Evolutionary conservation across 2,329 filamentous ascomycete species (phyloP).

Genomic region (Rutstroemia sp.): DNA sequence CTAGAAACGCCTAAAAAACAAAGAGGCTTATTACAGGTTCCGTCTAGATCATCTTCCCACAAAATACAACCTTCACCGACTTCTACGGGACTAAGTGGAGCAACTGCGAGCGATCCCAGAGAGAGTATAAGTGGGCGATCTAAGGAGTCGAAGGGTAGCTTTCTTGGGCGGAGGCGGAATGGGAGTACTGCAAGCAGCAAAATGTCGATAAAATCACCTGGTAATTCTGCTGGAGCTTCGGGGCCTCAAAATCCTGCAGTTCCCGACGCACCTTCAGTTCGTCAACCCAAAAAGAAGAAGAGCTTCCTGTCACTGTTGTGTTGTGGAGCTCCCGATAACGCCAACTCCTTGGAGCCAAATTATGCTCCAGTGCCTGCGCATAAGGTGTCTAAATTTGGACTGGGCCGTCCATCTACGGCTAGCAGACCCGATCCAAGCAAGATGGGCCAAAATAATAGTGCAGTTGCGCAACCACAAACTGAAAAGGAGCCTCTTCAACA

Average conservation of each 20-base stretch:
- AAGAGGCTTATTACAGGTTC: slow-evolving; percentile 47
- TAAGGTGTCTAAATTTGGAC: slow-evolving; percentile 34
- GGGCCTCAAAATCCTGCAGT: slow-evolving; percentile 29
- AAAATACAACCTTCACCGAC: slow-evolving; percentile 52
- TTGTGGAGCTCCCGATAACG: slow-evolving; percentile 37
- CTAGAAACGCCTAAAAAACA: slow-evolving; percentile 33
- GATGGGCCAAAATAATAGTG: slow-evolving; percentile 13
- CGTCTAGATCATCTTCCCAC: slow-evolving; percentile 55
- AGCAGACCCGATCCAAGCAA: slow-evolving; percentile 24
- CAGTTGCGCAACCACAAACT: slow-evolving; percentile 11
- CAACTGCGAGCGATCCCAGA: slow-evolving; percentile 49
- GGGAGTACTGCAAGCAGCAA: slow-evolving; percentile 59
- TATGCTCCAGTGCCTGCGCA: slow-evolving; percentile 38
- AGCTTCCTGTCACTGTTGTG: slow-evolving; percentile 40
- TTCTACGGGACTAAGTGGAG: slow-evolving; percentile 52
- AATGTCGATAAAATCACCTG: slow-evolving; percentile 43
- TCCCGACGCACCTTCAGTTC: slow-evolving; percentile 23
- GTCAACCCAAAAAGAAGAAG: slow-evolving; percentile 34
- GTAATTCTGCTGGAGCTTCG: slow-evolving; percentile 33
- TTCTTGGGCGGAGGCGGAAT: slow-evolving; percentile 55
- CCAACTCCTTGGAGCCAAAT: slow-evolving; percentile 35
- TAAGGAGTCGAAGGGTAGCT: slow-evolving; percentile 58
- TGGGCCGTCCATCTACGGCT: slow-evolving; percentile 26
- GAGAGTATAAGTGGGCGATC: slow-evolving; percentile 58
- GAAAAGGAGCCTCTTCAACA: slow-evolving; percentile 26